Evolutionary conservation across 495 filamentous ascomycete genomes (phyloP), one percentile per base, ranked within the genome.

Genomic region (Melanomma pulvis-pyrius): DNA sequence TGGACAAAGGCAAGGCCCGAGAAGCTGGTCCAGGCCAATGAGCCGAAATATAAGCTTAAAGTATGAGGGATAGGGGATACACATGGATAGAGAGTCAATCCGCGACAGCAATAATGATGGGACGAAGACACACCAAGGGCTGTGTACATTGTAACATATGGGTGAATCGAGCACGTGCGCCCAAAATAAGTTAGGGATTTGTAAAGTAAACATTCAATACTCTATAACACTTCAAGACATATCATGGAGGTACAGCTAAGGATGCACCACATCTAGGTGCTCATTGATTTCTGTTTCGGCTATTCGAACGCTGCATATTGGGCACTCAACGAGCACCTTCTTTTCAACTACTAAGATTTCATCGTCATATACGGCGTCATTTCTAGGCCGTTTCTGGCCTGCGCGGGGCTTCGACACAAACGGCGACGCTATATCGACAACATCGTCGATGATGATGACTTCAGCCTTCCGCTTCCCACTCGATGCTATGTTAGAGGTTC

Each of bases 181-280:
- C n/a, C n/a, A n/a, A n/a, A n/a, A n/a, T n/a, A n/a, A n/a, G n/a
- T n/a, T n/a, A n/a, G n/a, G n/a, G n/a, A 12, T 3, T 44, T 44
- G 39, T 17, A 15, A 44, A n/a, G 39, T 11, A 6, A 12, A 25
- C 6, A 19, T 54, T 26, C 73, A 65, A 65, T 25, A 34, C 13
- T 44, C 4, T 6, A 44, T 44, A 44, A 3, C 17, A 44, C 17
- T 6, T 15, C 39, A 6, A 44, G 17, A n/a, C n/a, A n/a, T 34
- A 34, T 34, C 13, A 15, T 15, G 13, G 13, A 44, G 39, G n/a
- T 44, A 3, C 8, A 44, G 8, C 17, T n/a, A 44, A 17, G 68
- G 63, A 68, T 75, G 74, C 47, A 70, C 52, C 46, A 54, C 19
- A 47, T 75, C 74, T 4, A 75, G 67, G 62, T 75, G 74, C 55